Evolutionary conservation across 1,284 basidiomycete genomes (phyloP).

Genomic region (Trametes versicolor): DNA sequence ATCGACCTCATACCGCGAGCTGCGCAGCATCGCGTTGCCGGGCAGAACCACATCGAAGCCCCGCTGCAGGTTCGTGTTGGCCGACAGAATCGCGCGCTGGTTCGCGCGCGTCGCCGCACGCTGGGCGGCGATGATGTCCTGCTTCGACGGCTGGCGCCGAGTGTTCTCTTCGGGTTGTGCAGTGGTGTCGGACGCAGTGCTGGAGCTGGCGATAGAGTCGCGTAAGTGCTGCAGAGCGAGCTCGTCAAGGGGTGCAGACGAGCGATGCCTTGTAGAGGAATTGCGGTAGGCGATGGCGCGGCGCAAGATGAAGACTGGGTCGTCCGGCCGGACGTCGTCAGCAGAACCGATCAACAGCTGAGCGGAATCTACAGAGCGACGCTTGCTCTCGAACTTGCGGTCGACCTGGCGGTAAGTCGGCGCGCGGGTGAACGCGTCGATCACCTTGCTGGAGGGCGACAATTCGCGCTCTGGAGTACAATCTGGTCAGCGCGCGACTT

Average conservation of each 20-base stretch:
- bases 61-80: slow-evolving; percentile 84
- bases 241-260: slow-evolving; percentile 80
- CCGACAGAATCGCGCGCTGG: slow-evolving; percentile 86
- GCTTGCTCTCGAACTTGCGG: slow-evolving; percentile 72
- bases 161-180: slow-evolving; percentile 46
- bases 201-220: slow-evolving; percentile 65
- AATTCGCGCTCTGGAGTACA: slow-evolving; percentile 73
- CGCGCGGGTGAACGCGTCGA: slow-evolving; percentile 86
- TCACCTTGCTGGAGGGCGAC: slow-evolving; percentile 78
- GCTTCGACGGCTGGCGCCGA: slow-evolving; percentile 67
- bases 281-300: slow-evolving; percentile 77
- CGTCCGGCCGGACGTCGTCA: slow-evolving; percentile 83
- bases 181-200: slow-evolving; percentile 53
- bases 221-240: slow-evolving; percentile 75
- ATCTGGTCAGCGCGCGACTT: neutral
- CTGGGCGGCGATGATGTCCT: slow-evolving; percentile 94
- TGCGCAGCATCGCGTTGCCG: slow-evolving; percentile 87
- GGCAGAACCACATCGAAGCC: slow-evolving; percentile 90
- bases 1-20: slow-evolving; percentile 73
- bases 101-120: slow-evolving; percentile 85
- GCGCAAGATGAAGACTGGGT: slow-evolving; percentile 91
- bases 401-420: slow-evolving; percentile 76
- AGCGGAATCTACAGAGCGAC: slow-evolving; percentile 89
- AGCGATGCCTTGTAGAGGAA: slow-evolving; percentile 70
- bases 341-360: slow-evolving; percentile 72